These are phyloP conservation scores for Citrus maxima DNA, from an alignment of 345 rosid species.

Conservation along the genomic window DNA sequence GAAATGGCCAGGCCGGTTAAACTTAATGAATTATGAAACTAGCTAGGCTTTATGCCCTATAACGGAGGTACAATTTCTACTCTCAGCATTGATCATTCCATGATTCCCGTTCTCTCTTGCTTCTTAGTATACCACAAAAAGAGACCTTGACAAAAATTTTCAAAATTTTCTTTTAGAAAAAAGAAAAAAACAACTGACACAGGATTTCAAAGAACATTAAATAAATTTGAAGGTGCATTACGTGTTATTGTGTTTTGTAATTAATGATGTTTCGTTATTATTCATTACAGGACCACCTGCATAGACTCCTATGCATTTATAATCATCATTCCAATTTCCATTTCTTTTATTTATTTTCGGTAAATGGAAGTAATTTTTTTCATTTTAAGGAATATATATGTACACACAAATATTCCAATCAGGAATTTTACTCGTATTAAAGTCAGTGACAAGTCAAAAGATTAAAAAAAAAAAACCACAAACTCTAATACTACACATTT, in stretches of 20 bases:
- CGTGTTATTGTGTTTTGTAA: too few species aligned
- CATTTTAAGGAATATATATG: too few species aligned
- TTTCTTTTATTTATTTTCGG: not conserved
- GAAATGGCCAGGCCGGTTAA: not conserved
- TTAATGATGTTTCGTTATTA: not conserved
- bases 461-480: too few species aligned
- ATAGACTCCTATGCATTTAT: not conserved
- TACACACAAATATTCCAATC: too few species aligned
- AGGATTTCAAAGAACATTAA: not conserved
- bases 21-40: conserved; percentile 6
- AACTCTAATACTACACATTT: too few species aligned
- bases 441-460: accelerated
- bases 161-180: too few species aligned
- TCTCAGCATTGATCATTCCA: not conserved
- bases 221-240: not conserved
- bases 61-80: not conserved
- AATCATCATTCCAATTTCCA: not conserved
- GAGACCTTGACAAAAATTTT: not conserved
- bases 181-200: not conserved
- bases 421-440: too few species aligned
- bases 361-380: too few species aligned
- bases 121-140: conserved; percentile 9
- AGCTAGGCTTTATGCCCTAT: conserved; percentile 12
- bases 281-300: not conserved
- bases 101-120: conserved; percentile 1